Percentiles rank a stretch among this genome's conserved stretches.
These are phyloP conservation scores for Dendrobium nobile DNA, from an alignment of 106 monocot species.

Conservation along the genomic window DNA sequence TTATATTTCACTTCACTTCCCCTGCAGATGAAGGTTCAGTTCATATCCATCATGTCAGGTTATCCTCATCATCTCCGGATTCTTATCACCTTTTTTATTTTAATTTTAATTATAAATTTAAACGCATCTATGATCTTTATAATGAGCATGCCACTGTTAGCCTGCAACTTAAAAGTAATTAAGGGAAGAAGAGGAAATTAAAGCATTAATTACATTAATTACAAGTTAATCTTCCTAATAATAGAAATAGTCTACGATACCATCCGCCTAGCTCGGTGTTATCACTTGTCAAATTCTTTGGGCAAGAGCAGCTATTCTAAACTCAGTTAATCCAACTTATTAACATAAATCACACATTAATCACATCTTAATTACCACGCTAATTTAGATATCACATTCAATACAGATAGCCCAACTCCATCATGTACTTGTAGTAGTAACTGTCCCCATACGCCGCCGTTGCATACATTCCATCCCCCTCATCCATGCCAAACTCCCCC, in stretches of 20 bases:
- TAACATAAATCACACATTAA: slow-evolving; percentile 12
- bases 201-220: slow-evolving; percentile 1
- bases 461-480: slow-evolving; percentile 10
- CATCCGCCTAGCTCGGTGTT: not conserved
- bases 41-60: too few relatives aligned
- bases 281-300: not conserved
- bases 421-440: slow-evolving; percentile 11
- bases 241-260: not conserved
- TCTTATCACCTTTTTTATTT: too few relatives aligned
- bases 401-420: slow-evolving; percentile 14
- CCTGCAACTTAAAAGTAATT: too few relatives aligned
- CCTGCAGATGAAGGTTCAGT: too few relatives aligned
- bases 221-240: slow-evolving; percentile 1
- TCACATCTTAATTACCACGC: not conserved
- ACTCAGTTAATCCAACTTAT: not conserved
- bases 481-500: slow-evolving; percentile 11
- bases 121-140: too few relatives aligned
- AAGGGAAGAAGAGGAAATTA: not conserved
- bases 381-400: not conserved
- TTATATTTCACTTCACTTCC: too few relatives aligned
- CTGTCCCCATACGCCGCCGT: slow-evolving; percentile 5
- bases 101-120: too few relatives aligned
- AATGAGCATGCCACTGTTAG: too few relatives aligned
- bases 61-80: too few relatives aligned
- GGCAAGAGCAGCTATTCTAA: slow-evolving; percentile 4